Evolutionary conservation across 2,329 filamentous ascomycete species (phyloP).

Genomic region (Epichloe gansuensis): DNA sequence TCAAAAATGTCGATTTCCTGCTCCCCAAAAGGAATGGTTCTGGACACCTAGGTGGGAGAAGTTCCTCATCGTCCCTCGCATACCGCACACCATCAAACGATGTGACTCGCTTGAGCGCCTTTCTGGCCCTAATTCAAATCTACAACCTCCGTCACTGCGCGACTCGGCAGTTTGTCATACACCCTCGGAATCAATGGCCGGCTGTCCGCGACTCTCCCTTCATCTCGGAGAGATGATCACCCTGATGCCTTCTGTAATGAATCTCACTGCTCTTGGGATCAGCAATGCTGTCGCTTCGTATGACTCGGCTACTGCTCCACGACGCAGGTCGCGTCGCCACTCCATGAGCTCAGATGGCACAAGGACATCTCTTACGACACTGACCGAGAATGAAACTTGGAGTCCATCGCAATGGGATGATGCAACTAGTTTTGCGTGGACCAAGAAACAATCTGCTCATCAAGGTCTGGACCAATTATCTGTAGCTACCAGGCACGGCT

Average conservation of each 20-base stretch:
- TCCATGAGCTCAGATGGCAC: not conserved
- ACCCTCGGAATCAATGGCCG: not conserved
- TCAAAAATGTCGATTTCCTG: slow-evolving; percentile 15
- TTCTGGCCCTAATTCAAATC: not conserved
- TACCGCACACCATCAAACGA: slow-evolving; percentile 17
- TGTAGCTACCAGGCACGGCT: not conserved
- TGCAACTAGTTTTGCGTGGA: not conserved
- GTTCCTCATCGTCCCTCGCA: slow-evolving; percentile 23
- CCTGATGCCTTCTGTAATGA: slow-evolving; percentile 15
- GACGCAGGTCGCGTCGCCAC: not conserved
- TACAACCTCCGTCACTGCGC: slow-evolving; percentile 5
- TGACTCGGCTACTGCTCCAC: not conserved
- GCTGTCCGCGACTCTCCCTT: slow-evolving; percentile 20
- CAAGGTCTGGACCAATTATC: not conserved
- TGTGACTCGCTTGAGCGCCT: not conserved
- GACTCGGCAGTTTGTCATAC: slow-evolving; percentile 1
- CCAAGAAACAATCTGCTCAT: not conserved
- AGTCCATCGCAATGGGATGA: not conserved
- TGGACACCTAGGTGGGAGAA: slow-evolving; percentile 24
- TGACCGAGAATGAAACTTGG: not conserved
- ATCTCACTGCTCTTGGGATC: slow-evolving; percentile 6
- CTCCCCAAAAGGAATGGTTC: slow-evolving; percentile 17
- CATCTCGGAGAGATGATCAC: slow-evolving; percentile 16
- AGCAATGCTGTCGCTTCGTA: not conserved
- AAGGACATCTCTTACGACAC: slow-evolving; percentile 1